A percentile compares a stretch with the other conserved stretches of the same genome.
phyloP scores from a whole-genome alignment of 208 protist species.

The Trypanosoma vivax region DNA sequence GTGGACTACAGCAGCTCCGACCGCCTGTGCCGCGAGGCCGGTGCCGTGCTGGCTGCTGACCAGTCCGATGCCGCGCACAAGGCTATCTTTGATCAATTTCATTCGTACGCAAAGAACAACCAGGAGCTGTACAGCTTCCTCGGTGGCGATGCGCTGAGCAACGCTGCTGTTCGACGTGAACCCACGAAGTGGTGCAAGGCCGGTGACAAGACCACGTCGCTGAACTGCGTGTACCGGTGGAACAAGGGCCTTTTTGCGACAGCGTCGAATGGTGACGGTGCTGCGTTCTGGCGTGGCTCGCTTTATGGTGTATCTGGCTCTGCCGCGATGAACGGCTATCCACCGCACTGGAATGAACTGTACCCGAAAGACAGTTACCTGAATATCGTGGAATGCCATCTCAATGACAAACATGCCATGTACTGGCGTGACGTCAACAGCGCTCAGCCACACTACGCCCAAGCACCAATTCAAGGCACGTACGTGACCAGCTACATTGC shows the following conservation, averaged over 20 bases:
- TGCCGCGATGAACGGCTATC: neutral
- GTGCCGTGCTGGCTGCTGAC: too few species aligned
- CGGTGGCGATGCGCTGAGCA: neutral
- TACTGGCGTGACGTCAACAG: neutral
- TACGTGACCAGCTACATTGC: neutral
- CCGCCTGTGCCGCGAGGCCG: too few species aligned
- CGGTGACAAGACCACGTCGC: neutral
- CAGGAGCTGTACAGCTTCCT: too few species aligned
- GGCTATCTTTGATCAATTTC: too few species aligned
- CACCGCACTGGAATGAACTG: neutral
- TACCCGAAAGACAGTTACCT: neutral
- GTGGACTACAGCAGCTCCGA: too few species aligned
- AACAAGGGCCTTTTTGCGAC: neutral
- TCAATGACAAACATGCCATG: neutral
- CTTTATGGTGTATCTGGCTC: neutral
- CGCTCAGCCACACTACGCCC: too few species aligned
- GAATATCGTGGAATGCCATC: neutral
- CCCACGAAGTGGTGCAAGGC: neutral
- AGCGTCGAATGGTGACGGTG: neutral
- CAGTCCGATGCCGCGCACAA: too few species aligned
- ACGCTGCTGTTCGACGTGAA: too few species aligned
- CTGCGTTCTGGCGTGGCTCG: conserved; percentile 5
- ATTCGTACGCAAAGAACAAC: too few species aligned
- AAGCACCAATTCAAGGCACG: neutral
- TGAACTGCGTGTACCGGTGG: neutral